A percentile compares a stretch with the other conserved stretches of the same genome.
Evolutionary conservation across 2,329 filamentous ascomycete species (phyloP).

Genomic region (Thielaviopsis populi): DNA sequence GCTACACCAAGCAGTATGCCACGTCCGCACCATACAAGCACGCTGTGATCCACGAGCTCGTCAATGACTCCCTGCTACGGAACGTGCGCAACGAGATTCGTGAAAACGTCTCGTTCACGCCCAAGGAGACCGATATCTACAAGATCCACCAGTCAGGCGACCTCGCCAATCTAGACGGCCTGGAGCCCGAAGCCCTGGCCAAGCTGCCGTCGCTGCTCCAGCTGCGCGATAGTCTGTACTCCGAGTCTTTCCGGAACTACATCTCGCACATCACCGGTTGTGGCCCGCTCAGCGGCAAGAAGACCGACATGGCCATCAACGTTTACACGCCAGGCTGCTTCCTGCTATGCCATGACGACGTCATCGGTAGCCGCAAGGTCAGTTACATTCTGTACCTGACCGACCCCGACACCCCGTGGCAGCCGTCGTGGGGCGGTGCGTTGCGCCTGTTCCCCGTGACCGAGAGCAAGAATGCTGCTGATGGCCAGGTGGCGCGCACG

Average conservation of each 20-base stretch:
- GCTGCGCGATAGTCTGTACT: constrained; percentile 91
- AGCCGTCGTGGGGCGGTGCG: constrained; percentile 82
- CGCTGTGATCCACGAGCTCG: constrained; percentile 68
- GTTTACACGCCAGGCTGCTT: constrained; percentile 95
- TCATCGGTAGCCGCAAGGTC: constrained; percentile 89
- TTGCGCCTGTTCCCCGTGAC: constrained; percentile 69
- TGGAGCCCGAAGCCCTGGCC: constrained; percentile 70
- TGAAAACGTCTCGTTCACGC: constrained; percentile 84
- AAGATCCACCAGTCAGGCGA: constrained; percentile 98
- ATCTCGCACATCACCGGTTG: constrained; percentile 73
- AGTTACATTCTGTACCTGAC: constrained; percentile 96
- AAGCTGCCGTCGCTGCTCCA: constrained; percentile 79
- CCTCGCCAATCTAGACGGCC: constrained; percentile 86
- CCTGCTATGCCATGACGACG: constrained; percentile 92
- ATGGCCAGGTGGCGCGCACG: constrained; percentile 62
- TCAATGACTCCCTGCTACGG: constrained; percentile 69
- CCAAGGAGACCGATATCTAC: constrained; percentile 98
- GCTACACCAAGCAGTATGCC: constrained; percentile 48
- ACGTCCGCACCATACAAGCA: constrained; percentile 69
- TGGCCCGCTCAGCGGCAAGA: constrained; percentile 74
- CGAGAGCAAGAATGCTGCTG: constrained; percentile 43
- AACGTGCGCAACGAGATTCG: constrained; percentile 78
- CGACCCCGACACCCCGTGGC: constrained; percentile 82
- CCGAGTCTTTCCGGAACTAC: constrained; percentile 74
- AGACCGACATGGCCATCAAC: constrained; percentile 99